Evolutionary conservation across 2,329 filamentous ascomycete species (phyloP).

Genomic region (Trichophyton benhamiae): DNA sequence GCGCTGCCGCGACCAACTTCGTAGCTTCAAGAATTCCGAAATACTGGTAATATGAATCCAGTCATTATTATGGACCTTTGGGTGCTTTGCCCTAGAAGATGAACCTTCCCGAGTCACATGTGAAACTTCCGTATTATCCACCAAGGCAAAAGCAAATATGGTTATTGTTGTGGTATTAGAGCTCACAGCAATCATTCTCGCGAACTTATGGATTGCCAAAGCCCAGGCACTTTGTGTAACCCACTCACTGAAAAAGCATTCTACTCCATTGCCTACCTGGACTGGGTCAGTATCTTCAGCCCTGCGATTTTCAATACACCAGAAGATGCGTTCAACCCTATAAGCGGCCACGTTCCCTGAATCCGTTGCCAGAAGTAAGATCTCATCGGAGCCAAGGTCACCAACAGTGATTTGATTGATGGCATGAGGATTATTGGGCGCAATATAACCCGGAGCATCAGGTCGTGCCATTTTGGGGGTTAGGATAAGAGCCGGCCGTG

Average conservation of each 20-base stretch:
- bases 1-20: conserved; percentile 19
- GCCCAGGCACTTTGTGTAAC: conserved; percentile 80
- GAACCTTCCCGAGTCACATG: conserved; percentile 15
- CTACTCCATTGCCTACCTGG: conserved; percentile 21
- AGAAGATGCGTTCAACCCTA: conserved; percentile 44
- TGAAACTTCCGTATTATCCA: conserved; percentile 21
- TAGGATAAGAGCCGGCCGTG: conserved; percentile 32
- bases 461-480: conserved; percentile 30
- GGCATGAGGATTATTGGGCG: conserved; percentile 42
- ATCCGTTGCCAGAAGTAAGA: conserved; percentile 56
- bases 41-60: conserved; percentile 23
- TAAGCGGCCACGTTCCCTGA: conserved; percentile 65
- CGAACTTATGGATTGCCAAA: conserved; percentile 63
- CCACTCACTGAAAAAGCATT: conserved; percentile 59
- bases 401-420: conserved; percentile 60
- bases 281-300: conserved; percentile 2
- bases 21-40: conserved; percentile 19
- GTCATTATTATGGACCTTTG: conserved; percentile 11
- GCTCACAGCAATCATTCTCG: conserved; percentile 75
- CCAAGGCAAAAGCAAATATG: conserved; percentile 48
- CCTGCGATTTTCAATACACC: conserved; percentile 29
- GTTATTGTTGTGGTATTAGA: conserved; percentile 55
- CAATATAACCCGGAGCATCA: conserved; percentile 42
- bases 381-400: conserved; percentile 56
- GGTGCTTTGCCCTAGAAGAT: conserved; percentile 7